These are phyloP conservation scores for Didymella pomorum DNA, from an alignment of 2,329 filamentous ascomycete species.

Conservation along the genomic window DNA sequence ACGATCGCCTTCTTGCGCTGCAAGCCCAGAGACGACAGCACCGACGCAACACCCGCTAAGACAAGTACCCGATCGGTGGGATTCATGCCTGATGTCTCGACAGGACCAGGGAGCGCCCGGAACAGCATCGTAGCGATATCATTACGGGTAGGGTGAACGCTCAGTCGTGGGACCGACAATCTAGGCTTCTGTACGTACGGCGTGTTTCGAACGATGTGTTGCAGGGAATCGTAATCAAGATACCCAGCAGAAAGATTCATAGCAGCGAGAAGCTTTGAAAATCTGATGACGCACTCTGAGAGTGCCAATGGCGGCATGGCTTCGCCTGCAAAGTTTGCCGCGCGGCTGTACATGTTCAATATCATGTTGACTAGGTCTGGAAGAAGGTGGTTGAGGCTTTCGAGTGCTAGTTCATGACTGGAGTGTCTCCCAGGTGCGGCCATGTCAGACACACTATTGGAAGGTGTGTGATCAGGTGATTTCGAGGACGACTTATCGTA, in stretches of 20 bases:
- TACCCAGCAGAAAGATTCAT: slow-evolving; percentile 71
- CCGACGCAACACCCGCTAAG: slow-evolving; percentile 83
- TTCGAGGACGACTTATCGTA: slow-evolving; percentile 58
- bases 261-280: slow-evolving; percentile 73
- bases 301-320: slow-evolving; percentile 74
- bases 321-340: slow-evolving; percentile 69
- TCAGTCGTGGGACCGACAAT: slow-evolving; percentile 45
- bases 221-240: slow-evolving; percentile 66
- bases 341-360: slow-evolving; percentile 74
- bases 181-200: slow-evolving; percentile 56
- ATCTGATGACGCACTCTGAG: slow-evolving; percentile 76
- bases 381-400: slow-evolving; percentile 65
- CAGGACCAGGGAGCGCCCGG: slow-evolving; percentile 61
- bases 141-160: slow-evolving; percentile 47
- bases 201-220: slow-evolving; percentile 52
- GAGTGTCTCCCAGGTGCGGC: slow-evolving; percentile 55
- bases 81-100: slow-evolving; percentile 67
- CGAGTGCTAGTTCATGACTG: slow-evolving; percentile 48
- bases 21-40: slow-evolving; percentile 80
- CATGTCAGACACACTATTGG: slow-evolving; percentile 51
- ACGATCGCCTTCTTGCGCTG: slow-evolving; percentile 92
- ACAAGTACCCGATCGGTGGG: slow-evolving; percentile 80
- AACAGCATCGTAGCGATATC: slow-evolving; percentile 50
- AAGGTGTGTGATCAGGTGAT: slow-evolving; percentile 51
- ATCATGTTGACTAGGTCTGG: slow-evolving; percentile 81